Evolutionary conservation across 306 rosid species (phyloP).

Genomic region (Lotus japonicus): DNA sequence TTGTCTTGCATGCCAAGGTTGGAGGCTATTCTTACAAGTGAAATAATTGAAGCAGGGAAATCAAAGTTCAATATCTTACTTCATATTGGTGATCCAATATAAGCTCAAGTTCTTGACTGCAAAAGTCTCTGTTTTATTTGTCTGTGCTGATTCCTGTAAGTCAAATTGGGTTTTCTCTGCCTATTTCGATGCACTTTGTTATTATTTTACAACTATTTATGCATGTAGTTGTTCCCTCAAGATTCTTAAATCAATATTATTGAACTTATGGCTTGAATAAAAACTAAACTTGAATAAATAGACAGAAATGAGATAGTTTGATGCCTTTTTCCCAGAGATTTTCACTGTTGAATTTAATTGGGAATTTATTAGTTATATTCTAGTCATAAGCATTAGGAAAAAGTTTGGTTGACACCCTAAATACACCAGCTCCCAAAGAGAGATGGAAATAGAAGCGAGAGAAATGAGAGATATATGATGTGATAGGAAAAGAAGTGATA

Average conservation of each 20-base stretch:
- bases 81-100: not conserved
- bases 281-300: not conserved
- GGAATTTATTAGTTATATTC: not conserved
- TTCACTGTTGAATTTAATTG: not conserved
- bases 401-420: no score
- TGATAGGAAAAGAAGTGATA: no score
- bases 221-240: not conserved
- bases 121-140: not conserved
- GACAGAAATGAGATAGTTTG: not conserved
- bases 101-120: not conserved
- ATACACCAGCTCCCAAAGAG: no score
- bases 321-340: not conserved
- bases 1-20: not conserved
- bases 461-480: no score
- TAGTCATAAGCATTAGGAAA: no score
- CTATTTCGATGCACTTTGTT: not conserved
- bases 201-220: not conserved
- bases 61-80: not conserved
- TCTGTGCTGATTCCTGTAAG: not conserved
- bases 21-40: not conserved
- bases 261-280: not conserved
- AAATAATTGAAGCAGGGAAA: not conserved
- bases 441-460: no score
- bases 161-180: not conserved
- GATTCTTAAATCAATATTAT: no score